Evolutionary conservation across 768 basidiomycete genomes (phyloP), one percentile per base, ranked within the genome.

Genomic region (Suillus spraguei): DNA sequence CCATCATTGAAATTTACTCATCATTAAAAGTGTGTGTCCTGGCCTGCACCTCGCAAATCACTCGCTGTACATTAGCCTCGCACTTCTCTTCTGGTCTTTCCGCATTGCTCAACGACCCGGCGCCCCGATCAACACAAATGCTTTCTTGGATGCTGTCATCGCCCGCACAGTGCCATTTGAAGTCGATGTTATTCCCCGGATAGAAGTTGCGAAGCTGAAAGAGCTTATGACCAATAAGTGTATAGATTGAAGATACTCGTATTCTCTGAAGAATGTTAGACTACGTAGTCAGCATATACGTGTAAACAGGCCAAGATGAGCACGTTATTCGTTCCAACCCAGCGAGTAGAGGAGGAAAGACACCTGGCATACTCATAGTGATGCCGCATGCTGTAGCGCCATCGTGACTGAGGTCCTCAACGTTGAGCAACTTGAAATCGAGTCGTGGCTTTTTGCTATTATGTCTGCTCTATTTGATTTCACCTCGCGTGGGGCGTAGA

Each of bases 11-110:
- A 28, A 3, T 49, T 17, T 14, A 24, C 28, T 16, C 42, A 22
- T 33, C 9, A 28, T 22, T 3, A 55, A 41, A 49, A 83, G 87
- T 50, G 80, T 86, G 0, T 90, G 88, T 62, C 87, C 86, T 0
- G 87, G 87, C 0, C 82, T 83, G 66, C 80, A 87, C 70, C 82
- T 71, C 24, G 70, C 68, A 5, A 60, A 77, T 28, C 67, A 71
- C 1, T 88, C 88, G 1, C 75, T 89, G 0, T 87, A 85, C 67
- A 77, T 90, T 47, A 89, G 85, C 67, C 82, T 86, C 0, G 85
- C 87, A 0, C 74, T 86, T 16, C 72, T 86, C 9, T 78, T 87
- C 10, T 89, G 87, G 86, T 82, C 49, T 49, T 49, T 49, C 24
- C 49, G 24, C 14, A 49, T 49, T 14, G 16, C 7, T 28, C 49